Evolutionary conservation across 2,329 filamentous ascomycete genomes (phyloP), one percentile per base, ranked within the genome.

Genomic region (Aspergillus hiratsukae): DNA sequence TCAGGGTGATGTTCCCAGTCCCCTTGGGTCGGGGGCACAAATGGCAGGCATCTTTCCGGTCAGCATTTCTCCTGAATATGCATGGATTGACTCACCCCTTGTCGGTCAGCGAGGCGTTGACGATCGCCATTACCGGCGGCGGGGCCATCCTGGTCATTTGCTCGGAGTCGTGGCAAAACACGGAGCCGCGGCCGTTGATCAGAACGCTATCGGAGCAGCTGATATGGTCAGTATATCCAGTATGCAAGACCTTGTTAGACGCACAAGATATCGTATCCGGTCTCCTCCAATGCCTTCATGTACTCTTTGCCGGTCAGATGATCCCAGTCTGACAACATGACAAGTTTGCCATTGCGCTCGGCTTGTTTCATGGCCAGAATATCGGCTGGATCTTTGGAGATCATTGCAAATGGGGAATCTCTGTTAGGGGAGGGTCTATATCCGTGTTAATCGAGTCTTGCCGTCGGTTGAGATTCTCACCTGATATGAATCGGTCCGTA

Each of bases 291-390:
- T n/a, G 64, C 65, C 1, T 59, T 62, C 48, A 67, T 65, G 51
- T 76, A 78, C 50, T 81, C 70, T 1, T 72, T 64, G 0, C 82
- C 84, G 0, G 80, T 81, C 11, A 81, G 72, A 58, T 84, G 81
- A 17, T 77, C 78, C 74, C 81, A 83, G 61, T 87, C 85, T 1
- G 79, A 78, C 1, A 87, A 66, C 4, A 85, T 61, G 5, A 87
- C 57, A 0, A 81, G 76, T 6, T 73, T 69, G 1, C 78, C 75
- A 1, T 76, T 67, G 3, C 69, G 64, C 61, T 81, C 82, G 6
- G 84, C 84, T 7, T 69, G 63, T 43, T 75, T 62, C 67, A 87
- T 80, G 2, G 78, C 75, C 1, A 64, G 51, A 3, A 79, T 61
- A 7, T 80, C 70, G 0, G 63, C 63, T 0, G 68, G 48, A n/a